phyloP scores from a whole-genome alignment of 139 green algal species.

The Tetraselmis striata region DNA sequence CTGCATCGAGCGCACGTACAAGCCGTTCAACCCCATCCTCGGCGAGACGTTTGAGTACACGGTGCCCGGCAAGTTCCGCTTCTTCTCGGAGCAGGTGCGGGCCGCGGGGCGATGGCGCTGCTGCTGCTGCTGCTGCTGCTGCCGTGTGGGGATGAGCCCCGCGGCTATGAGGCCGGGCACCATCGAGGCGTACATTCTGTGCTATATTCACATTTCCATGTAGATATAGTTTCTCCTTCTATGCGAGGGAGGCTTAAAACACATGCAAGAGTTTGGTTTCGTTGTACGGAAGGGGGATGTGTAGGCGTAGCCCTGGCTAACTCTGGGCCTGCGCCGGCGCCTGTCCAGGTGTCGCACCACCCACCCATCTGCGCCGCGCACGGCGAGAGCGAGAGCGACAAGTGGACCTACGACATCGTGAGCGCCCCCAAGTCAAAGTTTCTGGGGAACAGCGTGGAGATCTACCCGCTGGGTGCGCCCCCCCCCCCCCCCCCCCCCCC shows the following conservation, averaged over 20 bases:
- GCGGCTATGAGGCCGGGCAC: too few species aligned
- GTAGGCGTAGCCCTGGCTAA: too few species aligned
- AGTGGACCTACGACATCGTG: slow-evolving; percentile 88
- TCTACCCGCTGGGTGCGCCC: slow-evolving; percentile 74
- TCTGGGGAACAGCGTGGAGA: slow-evolving; percentile 92
- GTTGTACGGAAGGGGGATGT: too few species aligned
- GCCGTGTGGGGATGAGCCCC: too few species aligned
- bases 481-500: too few species aligned
- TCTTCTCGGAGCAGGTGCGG: slow-evolving; percentile 83
- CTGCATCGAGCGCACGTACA: slow-evolving; percentile 85
- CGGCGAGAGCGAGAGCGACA: slow-evolving; percentile 65
- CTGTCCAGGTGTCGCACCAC: slow-evolving; percentile 85
- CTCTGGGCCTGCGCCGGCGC: background rate
- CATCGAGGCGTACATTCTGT: too few species aligned
- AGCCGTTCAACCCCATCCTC: slow-evolving; percentile 99
- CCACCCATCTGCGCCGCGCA: slow-evolving; percentile 84
- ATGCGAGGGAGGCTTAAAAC: too few species aligned
- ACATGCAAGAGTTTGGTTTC: too few species aligned
- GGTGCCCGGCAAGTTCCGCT: slow-evolving; percentile 52
- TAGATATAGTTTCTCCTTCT: too few species aligned
- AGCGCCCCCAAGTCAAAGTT: slow-evolving; percentile 94
- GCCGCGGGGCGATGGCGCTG: background rate
- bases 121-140: too few species aligned
- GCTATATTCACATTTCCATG: too few species aligned
- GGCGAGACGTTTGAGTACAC: slow-evolving; percentile 94